A percentile compares a stretch with the other conserved stretches of the same genome.
phyloP scores from a whole-genome alignment of 2,329 filamentous ascomycete species.

The Fulvia fulva region DNA sequence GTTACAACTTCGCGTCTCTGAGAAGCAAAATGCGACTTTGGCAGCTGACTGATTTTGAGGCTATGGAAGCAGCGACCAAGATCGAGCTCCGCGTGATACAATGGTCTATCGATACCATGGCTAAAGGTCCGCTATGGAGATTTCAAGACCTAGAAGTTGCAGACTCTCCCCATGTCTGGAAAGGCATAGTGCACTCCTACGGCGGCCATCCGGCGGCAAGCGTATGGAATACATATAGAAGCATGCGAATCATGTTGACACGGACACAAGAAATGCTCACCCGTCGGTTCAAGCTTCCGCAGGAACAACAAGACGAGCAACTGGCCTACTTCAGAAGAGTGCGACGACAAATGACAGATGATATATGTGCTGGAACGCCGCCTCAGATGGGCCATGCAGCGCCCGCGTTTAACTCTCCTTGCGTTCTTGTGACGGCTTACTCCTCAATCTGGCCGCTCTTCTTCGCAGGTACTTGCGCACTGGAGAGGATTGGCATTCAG shows the following conservation, averaged over 20 bases:
- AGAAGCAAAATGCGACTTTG: constrained; percentile 18
- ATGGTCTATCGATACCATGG: constrained; percentile 25
- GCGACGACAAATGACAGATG: constrained; percentile 30
- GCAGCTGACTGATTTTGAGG: constrained; percentile 21
- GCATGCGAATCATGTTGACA: constrained; percentile 29
- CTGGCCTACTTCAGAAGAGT: constrained; percentile 25
- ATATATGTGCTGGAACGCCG: constrained; percentile 29
- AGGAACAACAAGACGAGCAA: constrained; percentile 19
- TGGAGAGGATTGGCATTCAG: constrained; percentile 27
- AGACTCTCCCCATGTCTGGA: constrained; percentile 31
- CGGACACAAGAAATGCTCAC: constrained; percentile 28
- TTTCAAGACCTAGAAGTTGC: constrained; percentile 27
- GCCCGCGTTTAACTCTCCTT: constrained; percentile 22
- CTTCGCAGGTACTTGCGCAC: constrained; percentile 32
- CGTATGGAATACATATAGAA: constrained; percentile 28
- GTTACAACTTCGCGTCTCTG: constrained; percentile 26
- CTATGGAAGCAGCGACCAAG: constrained; percentile 17
- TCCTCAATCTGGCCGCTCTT: constrained; percentile 32
- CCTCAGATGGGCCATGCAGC: constrained; percentile 26
- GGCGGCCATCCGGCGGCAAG: constrained; percentile 15
- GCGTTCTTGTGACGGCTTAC: constrained; percentile 30
- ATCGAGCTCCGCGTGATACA: constrained; percentile 29
- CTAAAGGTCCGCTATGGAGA: constrained; percentile 19
- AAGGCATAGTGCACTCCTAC: constrained; percentile 28
- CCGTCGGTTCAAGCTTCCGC: constrained; percentile 16